A percentile compares a stretch with the other conserved stretches of the same genome.
Evolutionary conservation across 345 rosid species (phyloP).

Genomic region (Camelina sativa): DNA sequence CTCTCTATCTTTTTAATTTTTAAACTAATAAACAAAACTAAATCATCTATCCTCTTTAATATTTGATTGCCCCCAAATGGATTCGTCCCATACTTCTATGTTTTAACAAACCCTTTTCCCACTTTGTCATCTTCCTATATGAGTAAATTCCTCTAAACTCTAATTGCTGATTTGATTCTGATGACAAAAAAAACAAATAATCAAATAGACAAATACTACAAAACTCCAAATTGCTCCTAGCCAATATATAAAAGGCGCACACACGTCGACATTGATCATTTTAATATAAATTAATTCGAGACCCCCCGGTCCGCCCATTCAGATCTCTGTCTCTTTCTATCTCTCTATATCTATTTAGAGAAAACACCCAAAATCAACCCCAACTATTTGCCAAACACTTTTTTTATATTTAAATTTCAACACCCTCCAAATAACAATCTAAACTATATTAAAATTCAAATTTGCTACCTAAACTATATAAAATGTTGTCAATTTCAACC

Average conservation of each 20-base stretch:
- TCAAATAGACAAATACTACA: neutral
- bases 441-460: too few species aligned
- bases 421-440: too few species aligned
- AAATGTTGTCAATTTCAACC: too few species aligned
- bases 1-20: neutral
- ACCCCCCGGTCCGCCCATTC: constrained; percentile 91
- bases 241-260: constrained; percentile 30
- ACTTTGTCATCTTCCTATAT: constrained; percentile 16
- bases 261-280: constrained; percentile 40
- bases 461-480: too few species aligned
- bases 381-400: too few species aligned
- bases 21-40: neutral
- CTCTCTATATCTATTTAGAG: constrained; percentile 31
- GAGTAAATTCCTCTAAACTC: neutral
- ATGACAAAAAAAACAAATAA: neutral
- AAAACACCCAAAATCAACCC: too few species aligned
- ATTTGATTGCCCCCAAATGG: constrained; percentile 15
- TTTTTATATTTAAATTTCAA: too few species aligned
- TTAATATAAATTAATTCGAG: constrained; percentile 40
- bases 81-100: constrained; percentile 37
- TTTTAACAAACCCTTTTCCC: constrained; percentile 4
- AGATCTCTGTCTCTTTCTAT: constrained; percentile 52
- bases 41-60: constrained; percentile 24
- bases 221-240: constrained; percentile 29
- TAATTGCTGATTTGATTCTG: constrained; percentile 29